Evolutionary conservation across 192 early-diverging fungal genomes (phyloP).

Genomic region (Coemansia sp.): DNA sequence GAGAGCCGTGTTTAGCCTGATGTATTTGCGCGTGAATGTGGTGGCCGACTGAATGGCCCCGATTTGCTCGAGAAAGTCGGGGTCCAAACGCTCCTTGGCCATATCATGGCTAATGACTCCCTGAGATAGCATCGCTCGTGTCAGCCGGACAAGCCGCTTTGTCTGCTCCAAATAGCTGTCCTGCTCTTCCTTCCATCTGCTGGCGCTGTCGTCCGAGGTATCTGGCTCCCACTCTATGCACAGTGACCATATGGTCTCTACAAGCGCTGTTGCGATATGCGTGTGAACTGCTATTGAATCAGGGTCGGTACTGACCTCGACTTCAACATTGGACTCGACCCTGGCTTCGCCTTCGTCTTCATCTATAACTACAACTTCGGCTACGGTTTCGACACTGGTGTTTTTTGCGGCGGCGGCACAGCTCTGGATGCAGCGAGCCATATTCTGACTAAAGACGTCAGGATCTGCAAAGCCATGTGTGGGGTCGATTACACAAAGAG

Average conservation of each 20-base stretch:
- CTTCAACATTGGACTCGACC: no score
- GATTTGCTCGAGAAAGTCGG: constrained; percentile 39
- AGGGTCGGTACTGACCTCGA: no score
- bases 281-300: constrained; percentile 1
- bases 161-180: constrained; percentile 24
- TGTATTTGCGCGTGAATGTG: constrained; percentile 31
- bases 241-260: constrained; percentile 43
- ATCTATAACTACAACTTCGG: neutral
- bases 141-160: constrained; percentile 15
- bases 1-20: constrained; percentile 47
- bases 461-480: neutral
- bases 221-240: constrained; percentile 47
- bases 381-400: constrained; percentile 9
- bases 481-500: constrained; percentile 12
- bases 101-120: constrained; percentile 25
- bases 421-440: neutral
- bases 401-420: constrained; percentile 22
- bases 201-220: constrained; percentile 12
- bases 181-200: constrained; percentile 32
- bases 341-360: neutral
- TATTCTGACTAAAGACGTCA: neutral
- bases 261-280: constrained; percentile 28
- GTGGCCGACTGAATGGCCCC: constrained; percentile 29
- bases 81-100: constrained; percentile 44
- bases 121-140: constrained; percentile 20